phyloP scores from a whole-genome alignment of 441 rosid genomes.

The Gossypium aridum region DNA sequence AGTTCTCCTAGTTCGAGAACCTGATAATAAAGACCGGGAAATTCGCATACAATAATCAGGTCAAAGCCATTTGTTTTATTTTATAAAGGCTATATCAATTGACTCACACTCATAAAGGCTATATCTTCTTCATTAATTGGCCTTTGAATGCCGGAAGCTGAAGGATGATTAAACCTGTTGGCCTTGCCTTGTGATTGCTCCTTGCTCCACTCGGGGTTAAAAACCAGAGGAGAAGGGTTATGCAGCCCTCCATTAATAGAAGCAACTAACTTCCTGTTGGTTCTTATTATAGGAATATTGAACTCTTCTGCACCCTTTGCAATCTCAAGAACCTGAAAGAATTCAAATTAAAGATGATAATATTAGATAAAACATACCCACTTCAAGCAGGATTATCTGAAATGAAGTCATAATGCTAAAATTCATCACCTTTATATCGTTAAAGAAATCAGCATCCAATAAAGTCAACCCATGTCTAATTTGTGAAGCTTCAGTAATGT shows the following conservation, averaged over 20 bases:
- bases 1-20: conserved; percentile 78
- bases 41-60: conserved; percentile 8
- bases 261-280: conserved; percentile 63
- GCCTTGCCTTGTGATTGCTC: conserved; percentile 20
- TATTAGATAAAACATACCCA: background rate
- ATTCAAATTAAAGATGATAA: background rate
- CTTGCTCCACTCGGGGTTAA: conserved; percentile 54
- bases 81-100: background rate
- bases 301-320: conserved; percentile 50
- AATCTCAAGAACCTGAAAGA: conserved; percentile 53
- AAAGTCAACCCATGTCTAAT: conserved; percentile 37
- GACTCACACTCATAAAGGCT: conserved; percentile 71
- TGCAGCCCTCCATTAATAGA: conserved; percentile 63
- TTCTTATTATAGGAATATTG: conserved; percentile 47
- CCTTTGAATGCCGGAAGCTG: conserved; percentile 24
- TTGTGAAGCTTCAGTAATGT: conserved; percentile 30
- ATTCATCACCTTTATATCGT: conserved; percentile 39
- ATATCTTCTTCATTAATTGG: conserved; percentile 62
- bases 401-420: conserved; percentile 13
- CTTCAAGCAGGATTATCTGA: background rate
- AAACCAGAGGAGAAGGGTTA: conserved; percentile 58
- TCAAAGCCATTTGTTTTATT: background rate
- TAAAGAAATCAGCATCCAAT: conserved; percentile 60
- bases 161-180: conserved; percentile 43
- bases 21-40: conserved; percentile 30